Percentiles rank a stretch among this genome's conserved stretches.
Evolutionary conservation across 2,329 filamentous ascomycete genomes (phyloP).

Genomic region (Cercospora brassicicola): DNA sequence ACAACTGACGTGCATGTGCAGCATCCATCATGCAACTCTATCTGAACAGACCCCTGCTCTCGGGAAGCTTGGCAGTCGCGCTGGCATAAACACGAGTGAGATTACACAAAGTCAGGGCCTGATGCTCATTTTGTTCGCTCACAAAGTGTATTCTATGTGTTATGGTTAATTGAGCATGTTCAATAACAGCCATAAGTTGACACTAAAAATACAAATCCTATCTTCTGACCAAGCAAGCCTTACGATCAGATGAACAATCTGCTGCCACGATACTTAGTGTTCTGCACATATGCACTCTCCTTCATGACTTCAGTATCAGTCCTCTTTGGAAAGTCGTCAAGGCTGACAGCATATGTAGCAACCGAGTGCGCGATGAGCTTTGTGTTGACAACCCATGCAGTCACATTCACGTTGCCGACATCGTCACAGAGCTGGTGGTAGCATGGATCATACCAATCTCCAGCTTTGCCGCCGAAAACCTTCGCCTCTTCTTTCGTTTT

Average conservation of each 20-base stretch:
- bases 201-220: neutral
- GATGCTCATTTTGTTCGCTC: neutral
- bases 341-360: constrained; percentile 66
- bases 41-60: neutral
- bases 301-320: constrained; percentile 7
- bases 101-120: neutral
- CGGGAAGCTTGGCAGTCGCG: neutral
- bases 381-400: constrained; percentile 57
- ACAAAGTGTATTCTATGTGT: neutral
- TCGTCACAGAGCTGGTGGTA: constrained; percentile 43
- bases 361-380: constrained; percentile 68
- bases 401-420: constrained; percentile 51
- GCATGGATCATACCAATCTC: constrained; percentile 43
- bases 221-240: neutral
- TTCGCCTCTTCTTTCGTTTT: constrained; percentile 67
- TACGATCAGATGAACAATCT: constrained; percentile 23
- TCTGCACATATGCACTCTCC: constrained; percentile 16
- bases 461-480: constrained; percentile 68
- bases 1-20: constrained; percentile 2
- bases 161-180: neutral
- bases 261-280: constrained; percentile 26
- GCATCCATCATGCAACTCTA: constrained; percentile 7
- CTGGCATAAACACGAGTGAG: neutral
- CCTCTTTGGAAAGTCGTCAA: constrained; percentile 57
- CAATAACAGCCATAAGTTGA: neutral